phyloP scores from a whole-genome alignment of 345 rosid genomes.

The Eucalyptus microcorys region DNA sequence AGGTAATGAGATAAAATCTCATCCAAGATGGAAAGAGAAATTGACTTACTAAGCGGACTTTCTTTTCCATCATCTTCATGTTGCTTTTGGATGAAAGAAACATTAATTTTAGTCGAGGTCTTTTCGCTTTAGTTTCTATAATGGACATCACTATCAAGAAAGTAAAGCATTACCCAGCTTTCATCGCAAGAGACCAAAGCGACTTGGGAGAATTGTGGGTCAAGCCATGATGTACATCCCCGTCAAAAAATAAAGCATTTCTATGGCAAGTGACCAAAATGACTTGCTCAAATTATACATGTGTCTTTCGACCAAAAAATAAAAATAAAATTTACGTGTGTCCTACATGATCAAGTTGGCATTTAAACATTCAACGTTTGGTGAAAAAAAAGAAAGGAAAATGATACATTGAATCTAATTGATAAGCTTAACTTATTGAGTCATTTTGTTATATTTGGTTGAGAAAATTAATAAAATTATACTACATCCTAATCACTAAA shows the following conservation, averaged over 20 bases:
- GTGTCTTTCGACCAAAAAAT: too few species aligned
- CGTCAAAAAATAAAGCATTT: not conserved
- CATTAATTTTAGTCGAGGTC: not conserved
- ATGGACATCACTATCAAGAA: not conserved
- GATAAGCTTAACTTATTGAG: not conserved
- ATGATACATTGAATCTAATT: not conserved
- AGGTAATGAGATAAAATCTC: not conserved
- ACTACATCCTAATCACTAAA: accelerated
- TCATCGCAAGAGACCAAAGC: not conserved
- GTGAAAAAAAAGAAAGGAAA: too few species aligned
- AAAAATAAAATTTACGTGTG: too few species aligned
- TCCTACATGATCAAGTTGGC: too few species aligned
- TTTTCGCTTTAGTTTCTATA: not conserved
- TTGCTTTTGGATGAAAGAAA: not conserved
- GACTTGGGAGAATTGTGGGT: not conserved
- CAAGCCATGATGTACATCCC: not conserved
- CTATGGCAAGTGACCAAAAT: too few species aligned
- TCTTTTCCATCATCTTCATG: not conserved
- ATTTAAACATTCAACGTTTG: too few species aligned
- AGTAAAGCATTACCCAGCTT: not conserved
- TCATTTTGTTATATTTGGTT: not conserved
- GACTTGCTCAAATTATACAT: too few species aligned
- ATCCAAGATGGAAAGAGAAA: not conserved
- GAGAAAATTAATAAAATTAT: not conserved
- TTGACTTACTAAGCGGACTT: not conserved